Conservation (phyloP, 371 early-diverging fungal species). For the Apophysomyces variabilis region DNA sequence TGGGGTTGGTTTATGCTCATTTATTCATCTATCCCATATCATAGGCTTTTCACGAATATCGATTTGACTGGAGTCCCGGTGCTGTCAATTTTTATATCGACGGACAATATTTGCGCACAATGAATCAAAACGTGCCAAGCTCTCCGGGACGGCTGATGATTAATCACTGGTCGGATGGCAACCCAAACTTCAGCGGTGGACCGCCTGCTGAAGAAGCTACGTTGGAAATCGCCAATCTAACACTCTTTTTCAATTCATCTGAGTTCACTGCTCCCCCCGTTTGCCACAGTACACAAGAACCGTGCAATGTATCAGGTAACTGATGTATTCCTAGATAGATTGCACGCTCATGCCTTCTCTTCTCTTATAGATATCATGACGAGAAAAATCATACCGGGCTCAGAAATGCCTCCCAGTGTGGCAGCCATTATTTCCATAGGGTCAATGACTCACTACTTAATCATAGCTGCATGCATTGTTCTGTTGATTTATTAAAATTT, state of each 20-base stretch:
- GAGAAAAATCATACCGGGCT: too few species aligned
- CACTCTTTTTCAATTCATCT: slow-evolving; percentile 50
- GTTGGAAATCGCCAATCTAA: slow-evolving; percentile 36
- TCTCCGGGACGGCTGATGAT: slow-evolving; percentile 40
- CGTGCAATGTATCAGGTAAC: slow-evolving; percentile 24
- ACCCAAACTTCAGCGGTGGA: slow-evolving; percentile 42
- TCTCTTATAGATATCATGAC: too few species aligned
- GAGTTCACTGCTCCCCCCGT: slow-evolving; percentile 19
- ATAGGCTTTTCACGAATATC: slow-evolving; percentile 50
- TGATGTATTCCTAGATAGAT: too few species aligned
- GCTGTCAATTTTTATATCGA: slow-evolving; percentile 43
- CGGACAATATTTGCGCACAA: slow-evolving; percentile 22
- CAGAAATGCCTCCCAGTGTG: too few species aligned
- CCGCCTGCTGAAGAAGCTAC: slow-evolving; percentile 32
- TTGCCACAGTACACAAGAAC: slow-evolving; percentile 13
- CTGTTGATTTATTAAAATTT: neutral
- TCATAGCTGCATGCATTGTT: neutral
- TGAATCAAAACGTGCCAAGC: slow-evolving; percentile 39
- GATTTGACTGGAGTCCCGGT: slow-evolving; percentile 49
- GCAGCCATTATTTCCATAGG: too few species aligned
- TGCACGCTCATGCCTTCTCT: too few species aligned
- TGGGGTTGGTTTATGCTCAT: neutral
- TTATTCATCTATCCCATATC: neutral
- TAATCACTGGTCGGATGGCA: slow-evolving; percentile 56
- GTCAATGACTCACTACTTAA: too few species aligned